Conservation (phyloP, 2,329 filamentous ascomycete genomes). For the Verticillium longisporum region DNA sequence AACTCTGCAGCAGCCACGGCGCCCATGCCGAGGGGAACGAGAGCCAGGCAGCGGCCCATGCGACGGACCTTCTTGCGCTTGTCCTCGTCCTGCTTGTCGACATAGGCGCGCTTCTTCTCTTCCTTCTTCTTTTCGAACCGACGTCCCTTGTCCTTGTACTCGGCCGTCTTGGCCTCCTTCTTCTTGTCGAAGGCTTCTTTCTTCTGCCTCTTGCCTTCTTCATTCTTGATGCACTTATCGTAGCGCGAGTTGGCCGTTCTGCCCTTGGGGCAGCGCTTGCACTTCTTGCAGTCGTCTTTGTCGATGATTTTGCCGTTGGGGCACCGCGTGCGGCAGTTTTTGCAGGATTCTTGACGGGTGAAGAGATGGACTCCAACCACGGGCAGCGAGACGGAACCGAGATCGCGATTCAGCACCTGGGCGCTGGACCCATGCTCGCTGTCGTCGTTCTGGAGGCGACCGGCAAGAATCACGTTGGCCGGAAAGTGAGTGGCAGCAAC, state of each 20-base stretch:
- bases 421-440: background rate
- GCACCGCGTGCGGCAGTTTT: background rate
- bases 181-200: background rate
- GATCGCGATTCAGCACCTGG: background rate
- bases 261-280: background rate
- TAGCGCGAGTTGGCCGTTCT: background rate
- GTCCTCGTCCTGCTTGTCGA: background rate
- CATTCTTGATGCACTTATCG: background rate
- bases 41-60: background rate
- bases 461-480: background rate
- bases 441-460: background rate
- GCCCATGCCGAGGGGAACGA: background rate
- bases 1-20: background rate
- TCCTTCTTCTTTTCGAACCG: background rate
- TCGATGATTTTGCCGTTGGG: background rate
- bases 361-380: background rate
- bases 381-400: background rate
- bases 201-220: background rate
- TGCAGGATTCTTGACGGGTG: background rate
- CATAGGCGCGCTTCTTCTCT: background rate
- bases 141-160: background rate
- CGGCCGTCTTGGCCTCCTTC: background rate
- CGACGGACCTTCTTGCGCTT: constrained; percentile 1
- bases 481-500: background rate
- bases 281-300: background rate